Base-by-base conservation (phyloP, 192 early-diverging fungal species). In the Backusella macrospora region DNA sequence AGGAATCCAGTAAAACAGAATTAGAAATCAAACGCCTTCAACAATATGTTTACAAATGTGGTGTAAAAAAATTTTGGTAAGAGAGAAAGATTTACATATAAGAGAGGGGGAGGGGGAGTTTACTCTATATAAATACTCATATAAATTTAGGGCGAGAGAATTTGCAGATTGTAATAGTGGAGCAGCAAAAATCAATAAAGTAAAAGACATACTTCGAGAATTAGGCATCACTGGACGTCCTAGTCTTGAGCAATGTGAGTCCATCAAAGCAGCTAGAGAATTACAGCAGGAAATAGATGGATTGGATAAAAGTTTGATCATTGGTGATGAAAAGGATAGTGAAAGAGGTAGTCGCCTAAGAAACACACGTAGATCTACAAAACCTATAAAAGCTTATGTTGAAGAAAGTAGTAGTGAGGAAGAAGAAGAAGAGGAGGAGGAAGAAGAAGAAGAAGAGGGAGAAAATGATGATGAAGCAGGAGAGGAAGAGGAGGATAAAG, bases 161-260 rank as follows among this genome's bases (percentile, higher is more conserved):
- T 75, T 85, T 43, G 75, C 76, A 9, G 76, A 55, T 37, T 76
- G 81, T 9, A 79, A 83, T 72, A 82, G 72, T 52, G 71, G 40
- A 5, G 76, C 75, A 23, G 71, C 81, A 72, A 83, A 88, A 68
- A 73, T 86, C 40, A 82, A 74, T 16, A 80, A 81, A 55, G 62
- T 88, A 14, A 83, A 88, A 63, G 70, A 73, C 13, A 52, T 82
- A 8, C 70, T 88, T 13, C 75, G 64, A 1, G 83, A 82, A 7
- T 62, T 88, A 18, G 86, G 86, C n/a, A 76, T 88, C 68, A 78
- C 80, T 45, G 87, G 87, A 1, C 79, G 86, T 16, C 87, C 87
- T 5, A 87, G 84, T 1, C 46, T 88, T 29, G 87, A 88, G 34
- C 87, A 88, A 46, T 88, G 87, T 45, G 85, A 83, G 47, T 76